These are phyloP conservation scores for Colletotrichum sp. DNA, from an alignment of 2,329 filamentous ascomycete species.

Conservation along the genomic window DNA sequence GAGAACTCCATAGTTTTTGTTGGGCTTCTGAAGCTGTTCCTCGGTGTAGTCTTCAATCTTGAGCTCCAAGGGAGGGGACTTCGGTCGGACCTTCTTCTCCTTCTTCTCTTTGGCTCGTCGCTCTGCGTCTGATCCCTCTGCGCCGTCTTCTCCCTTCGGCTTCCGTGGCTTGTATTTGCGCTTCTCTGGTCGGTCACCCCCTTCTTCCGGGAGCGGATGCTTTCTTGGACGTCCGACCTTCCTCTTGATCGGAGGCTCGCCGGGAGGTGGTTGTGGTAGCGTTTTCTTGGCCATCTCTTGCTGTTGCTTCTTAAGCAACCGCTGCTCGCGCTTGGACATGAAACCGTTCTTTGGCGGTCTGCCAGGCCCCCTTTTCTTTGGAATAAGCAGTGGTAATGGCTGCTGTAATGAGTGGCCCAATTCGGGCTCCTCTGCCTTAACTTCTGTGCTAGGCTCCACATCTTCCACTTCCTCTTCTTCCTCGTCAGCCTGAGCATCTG, in stretches of 20 bases:
- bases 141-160: conserved; percentile 56
- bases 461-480: conserved; percentile 24
- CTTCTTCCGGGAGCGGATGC: conserved; percentile 64
- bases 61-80: conserved; percentile 65
- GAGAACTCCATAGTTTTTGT: conserved; percentile 66
- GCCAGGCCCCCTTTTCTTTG: conserved; percentile 78
- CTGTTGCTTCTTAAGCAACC: conserved; percentile 64
- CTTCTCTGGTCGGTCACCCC: conserved; percentile 61
- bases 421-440: conserved; percentile 34
- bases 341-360: conserved; percentile 82
- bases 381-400: conserved; percentile 35
- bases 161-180: conserved; percentile 71
- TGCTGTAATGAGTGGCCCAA: conserved; percentile 42
- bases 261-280: conserved; percentile 48
- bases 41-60: conserved; percentile 60
- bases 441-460: conserved; percentile 2
- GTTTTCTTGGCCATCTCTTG: conserved; percentile 59
- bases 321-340: conserved; percentile 79
- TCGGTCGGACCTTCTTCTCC: conserved; percentile 62
- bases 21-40: conserved; percentile 65
- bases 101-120: conserved; percentile 62
- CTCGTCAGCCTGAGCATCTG: conserved; percentile 27
- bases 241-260: conserved; percentile 62
- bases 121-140: conserved; percentile 62
- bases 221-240: conserved; percentile 71